These are phyloP conservation scores for Wallacemonas collosoma DNA, from an alignment of 208 protist species.

Conservation along the genomic window DNA sequence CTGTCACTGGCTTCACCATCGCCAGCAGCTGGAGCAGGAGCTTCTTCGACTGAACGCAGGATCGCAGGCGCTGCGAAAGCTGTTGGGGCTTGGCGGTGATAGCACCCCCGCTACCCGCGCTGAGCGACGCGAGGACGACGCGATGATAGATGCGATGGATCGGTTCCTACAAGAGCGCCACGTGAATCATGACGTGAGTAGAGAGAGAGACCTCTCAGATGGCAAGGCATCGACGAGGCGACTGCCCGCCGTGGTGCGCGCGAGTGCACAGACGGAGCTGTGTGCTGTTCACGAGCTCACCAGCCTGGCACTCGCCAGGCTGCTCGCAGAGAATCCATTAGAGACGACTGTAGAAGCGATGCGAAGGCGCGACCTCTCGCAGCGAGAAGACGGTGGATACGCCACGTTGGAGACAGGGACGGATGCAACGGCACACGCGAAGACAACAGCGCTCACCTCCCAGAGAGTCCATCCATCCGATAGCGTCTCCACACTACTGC, in stretches of 20 bases:
- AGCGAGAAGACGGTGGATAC: too few relatives aligned
- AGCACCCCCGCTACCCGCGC: too few relatives aligned
- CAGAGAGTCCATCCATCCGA: slow-evolving; percentile 30
- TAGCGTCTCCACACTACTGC: slow-evolving; percentile 36
- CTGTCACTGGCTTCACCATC: slow-evolving; percentile 15
- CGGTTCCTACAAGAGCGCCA: background rate
- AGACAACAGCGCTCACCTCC: background rate
- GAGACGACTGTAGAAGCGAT: background rate
- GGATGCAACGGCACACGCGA: background rate
- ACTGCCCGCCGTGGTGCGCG: background rate
- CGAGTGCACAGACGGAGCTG: slow-evolving; percentile 17
- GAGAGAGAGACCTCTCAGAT: too few relatives aligned
- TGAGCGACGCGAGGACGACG: background rate
- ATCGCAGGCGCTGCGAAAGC: slow-evolving; percentile 14
- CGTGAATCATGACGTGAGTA: background rate
- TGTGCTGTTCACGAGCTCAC: slow-evolving; percentile 16
- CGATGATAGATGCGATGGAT: background rate
- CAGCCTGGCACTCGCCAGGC: slow-evolving; percentile 19
- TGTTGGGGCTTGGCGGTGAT: slow-evolving; percentile 38
- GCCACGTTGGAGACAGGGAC: too few relatives aligned
- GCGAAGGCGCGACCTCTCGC: too few relatives aligned
- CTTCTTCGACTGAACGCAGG: background rate
- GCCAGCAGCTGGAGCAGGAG: background rate
- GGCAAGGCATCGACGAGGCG: too few relatives aligned
- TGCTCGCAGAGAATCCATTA: slow-evolving; percentile 33